Evolutionary conservation across 2,329 filamentous ascomycete species (phyloP), one percentile per base, ranked within the genome.

Genomic region (Cyanodermella asteris): DNA sequence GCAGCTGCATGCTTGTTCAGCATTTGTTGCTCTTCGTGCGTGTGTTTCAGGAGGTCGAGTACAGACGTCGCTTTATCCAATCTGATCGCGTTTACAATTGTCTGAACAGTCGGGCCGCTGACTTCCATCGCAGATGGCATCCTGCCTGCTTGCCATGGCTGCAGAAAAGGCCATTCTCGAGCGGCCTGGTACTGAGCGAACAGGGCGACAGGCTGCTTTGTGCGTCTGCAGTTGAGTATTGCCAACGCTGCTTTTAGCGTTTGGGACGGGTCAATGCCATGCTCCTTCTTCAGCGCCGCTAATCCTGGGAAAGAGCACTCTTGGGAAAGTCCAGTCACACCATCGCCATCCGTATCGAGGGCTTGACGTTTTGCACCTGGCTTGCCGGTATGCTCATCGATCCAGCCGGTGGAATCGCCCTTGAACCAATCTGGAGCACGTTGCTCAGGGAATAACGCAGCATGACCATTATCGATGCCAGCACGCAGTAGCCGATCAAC

Each of bases 231-330:
- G 14, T 32, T 34, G 17, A 28, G 23, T 10, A 33, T 11, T 7
- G 23, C 29, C 5, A 28, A 16, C 3, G 33, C 31, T 4, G 29
- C 25, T 22, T 35, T 35, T n/a, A 30, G 51, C 50, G 38, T 60
- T 60, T 29, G 59, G 49, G 14, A 43, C 44, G 28, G 53, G n/a
- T n/a, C n/a, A n/a, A n/a, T n/a, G n/a, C n/a, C n/a, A n/a, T n/a
- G n/a, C n/a, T n/a, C n/a, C n/a, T n/a, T n/a, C n/a, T n/a, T n/a
- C n/a, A n/a, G n/a, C n/a, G n/a, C n/a, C n/a, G n/a, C n/a, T n/a
- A n/a, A n/a, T n/a, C n/a, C n/a, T n/a, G n/a, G n/a, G n/a, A n/a
- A n/a, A n/a, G n/a, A n/a, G n/a, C n/a, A n/a, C n/a, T n/a, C n/a
- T n/a, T n/a, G n/a, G n/a, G n/a, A n/a, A n/a, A n/a, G n/a, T n/a